phyloP scores from a whole-genome alignment of 2,329 filamentous ascomycete species.

The Colletotrichum phormii region DNA sequence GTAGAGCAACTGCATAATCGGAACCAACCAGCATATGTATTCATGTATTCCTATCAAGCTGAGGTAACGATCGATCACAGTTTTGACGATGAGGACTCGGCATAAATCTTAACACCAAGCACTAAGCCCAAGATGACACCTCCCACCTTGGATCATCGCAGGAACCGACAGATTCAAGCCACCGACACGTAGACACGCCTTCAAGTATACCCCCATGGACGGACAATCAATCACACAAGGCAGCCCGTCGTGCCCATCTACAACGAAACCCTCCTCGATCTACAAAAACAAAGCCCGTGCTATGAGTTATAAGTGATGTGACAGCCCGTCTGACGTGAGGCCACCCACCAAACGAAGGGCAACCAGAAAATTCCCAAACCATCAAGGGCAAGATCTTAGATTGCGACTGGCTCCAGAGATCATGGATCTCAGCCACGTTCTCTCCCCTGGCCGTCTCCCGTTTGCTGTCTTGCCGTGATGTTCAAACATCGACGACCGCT shows the following conservation, averaged over 20 bases:
- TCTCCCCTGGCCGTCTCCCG: not conserved
- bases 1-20: no score
- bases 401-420: constrained; percentile 6
- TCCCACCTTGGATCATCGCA: not conserved
- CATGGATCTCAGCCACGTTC: not conserved
- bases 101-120: not conserved
- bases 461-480: not conserved
- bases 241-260: not conserved
- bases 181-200: not conserved
- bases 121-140: no score
- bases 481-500: not conserved
- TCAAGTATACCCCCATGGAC: not conserved
- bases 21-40: not conserved
- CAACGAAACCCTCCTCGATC: not conserved
- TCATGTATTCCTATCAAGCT: not conserved
- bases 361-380: not conserved
- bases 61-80: not conserved
- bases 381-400: not conserved
- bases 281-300: not conserved
- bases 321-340: constrained; percentile 1
- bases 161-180: not conserved
- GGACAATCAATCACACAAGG: no score
- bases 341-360: not conserved
- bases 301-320: not conserved
- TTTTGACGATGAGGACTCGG: not conserved